These are phyloP conservation scores for Aspergillus sclerotiicarbonarius DNA, from an alignment of 495 filamentous ascomycete genomes.

Conservation along the genomic window DNA sequence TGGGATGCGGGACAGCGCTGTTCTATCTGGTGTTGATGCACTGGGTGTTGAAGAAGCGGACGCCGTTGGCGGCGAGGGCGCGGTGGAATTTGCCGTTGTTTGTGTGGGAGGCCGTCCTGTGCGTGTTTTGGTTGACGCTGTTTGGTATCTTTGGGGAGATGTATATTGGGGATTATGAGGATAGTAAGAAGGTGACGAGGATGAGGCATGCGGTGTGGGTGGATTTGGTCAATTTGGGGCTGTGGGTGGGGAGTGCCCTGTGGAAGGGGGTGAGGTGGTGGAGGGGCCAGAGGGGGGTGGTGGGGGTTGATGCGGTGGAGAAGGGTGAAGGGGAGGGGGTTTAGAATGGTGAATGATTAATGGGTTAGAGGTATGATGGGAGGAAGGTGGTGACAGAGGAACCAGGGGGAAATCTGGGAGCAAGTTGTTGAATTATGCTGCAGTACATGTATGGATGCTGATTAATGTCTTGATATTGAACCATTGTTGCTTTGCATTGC, in stretches of 20 bases:
- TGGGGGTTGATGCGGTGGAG: conserved; percentile 1
- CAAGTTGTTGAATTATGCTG: neutral
- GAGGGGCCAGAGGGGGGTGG: conserved; percentile 21
- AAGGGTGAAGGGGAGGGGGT: conserved; percentile 12
- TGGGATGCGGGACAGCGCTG: conserved; percentile 60
- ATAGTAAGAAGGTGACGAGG: conserved; percentile 53
- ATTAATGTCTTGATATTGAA: neutral
- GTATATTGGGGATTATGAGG: conserved; percentile 64
- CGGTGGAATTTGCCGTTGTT: conserved; percentile 45
- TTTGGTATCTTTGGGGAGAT: conserved; percentile 81
- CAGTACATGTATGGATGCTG: neutral
- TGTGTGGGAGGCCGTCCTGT: conserved; percentile 68
- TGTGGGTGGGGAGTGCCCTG: conserved; percentile 64
- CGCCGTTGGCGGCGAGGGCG: conserved; percentile 1
- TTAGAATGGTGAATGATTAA: neutral
- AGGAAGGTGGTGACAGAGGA: neutral
- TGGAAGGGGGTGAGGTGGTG: conserved; percentile 41
- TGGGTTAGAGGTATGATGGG: neutral
- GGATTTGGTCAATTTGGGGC: conserved; percentile 65
- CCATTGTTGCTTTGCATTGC: neutral
- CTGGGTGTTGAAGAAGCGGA: conserved; percentile 41
- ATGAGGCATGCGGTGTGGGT: conserved; percentile 91
- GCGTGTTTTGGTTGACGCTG: conserved; percentile 70
- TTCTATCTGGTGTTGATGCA: conserved; percentile 59
- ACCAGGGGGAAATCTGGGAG: too few relatives aligned